Conservation (phyloP, 306 rosid genomes). For the Neltuma alba region DNA sequence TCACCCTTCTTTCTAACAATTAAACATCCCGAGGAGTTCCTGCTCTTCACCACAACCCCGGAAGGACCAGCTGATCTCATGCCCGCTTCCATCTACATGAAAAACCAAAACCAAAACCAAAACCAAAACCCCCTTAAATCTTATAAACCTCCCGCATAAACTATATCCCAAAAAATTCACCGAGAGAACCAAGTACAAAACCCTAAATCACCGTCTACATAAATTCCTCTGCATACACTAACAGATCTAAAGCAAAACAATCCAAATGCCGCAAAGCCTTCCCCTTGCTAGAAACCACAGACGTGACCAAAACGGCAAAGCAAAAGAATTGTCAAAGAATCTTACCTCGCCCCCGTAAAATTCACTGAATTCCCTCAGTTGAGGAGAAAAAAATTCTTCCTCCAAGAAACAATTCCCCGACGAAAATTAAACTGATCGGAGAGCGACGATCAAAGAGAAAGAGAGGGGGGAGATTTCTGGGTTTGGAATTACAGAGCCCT, state of each 20-base stretch:
- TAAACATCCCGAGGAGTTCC: constrained; percentile 77
- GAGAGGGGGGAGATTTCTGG: not conserved
- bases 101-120: constrained; percentile 35
- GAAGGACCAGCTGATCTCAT: constrained; percentile 67
- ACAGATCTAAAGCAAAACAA: constrained; percentile 63
- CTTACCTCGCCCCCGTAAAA: constrained; percentile 56
- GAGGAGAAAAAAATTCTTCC: not conserved
- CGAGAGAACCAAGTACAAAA: constrained; percentile 23
- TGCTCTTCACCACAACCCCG: constrained; percentile 79
- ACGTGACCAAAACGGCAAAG: constrained; percentile 27
- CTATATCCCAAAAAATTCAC: constrained; percentile 40
- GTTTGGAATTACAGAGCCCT: constrained; percentile 33
- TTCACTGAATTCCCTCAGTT: constrained; percentile 32
- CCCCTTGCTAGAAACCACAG: constrained; percentile 12
- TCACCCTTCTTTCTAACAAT: constrained; percentile 76
- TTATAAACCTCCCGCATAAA: constrained; percentile 31
- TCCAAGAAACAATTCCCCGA: constrained; percentile 35
- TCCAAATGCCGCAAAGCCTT: constrained; percentile 25
- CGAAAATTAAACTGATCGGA: constrained; percentile 37
- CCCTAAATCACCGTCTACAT: not conserved
- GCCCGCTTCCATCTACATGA: constrained; percentile 71
- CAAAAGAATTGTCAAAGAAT: constrained; percentile 33
- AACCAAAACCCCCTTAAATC: constrained; percentile 43
- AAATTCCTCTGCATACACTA: constrained; percentile 48
- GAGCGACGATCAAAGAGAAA: constrained; percentile 9